These are phyloP conservation scores for Volvox carteri DNA, from an alignment of 163 green algal species.

Conservation along the genomic window DNA sequence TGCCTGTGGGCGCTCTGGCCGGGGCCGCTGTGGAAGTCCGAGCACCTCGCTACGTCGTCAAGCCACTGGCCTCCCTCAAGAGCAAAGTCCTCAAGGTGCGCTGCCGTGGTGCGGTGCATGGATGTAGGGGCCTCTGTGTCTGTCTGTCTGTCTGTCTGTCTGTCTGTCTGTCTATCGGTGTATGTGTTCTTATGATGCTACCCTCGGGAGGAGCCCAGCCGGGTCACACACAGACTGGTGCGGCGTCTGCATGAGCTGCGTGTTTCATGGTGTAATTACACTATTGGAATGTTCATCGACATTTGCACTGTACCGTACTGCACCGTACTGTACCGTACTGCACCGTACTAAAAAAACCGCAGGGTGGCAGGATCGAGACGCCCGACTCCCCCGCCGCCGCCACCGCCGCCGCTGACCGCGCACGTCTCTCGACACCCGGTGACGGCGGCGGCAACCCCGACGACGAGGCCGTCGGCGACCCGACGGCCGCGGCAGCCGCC, in stretches of 20 bases:
- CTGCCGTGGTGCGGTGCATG: background rate
- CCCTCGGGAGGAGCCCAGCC: too few species aligned
- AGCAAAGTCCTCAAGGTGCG: constrained; percentile 68
- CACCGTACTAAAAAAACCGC: too few species aligned
- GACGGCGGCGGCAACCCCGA: background rate
- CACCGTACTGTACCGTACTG: background rate
- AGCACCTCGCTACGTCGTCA: constrained; percentile 61
- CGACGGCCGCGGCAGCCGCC: background rate
- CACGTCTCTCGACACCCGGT: background rate
- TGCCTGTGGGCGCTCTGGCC: background rate
- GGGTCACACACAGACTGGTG: too few species aligned
- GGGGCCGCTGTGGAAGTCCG: background rate
- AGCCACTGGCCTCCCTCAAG: constrained; percentile 58
- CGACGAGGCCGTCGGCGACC: constrained; percentile 7
- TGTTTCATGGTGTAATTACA: too few species aligned
- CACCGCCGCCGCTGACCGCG: background rate
- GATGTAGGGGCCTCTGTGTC: background rate
- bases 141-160: background rate
- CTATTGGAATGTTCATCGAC: too few species aligned
- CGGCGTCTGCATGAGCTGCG: too few species aligned
- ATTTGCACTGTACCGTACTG: background rate
- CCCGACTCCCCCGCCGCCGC: background rate
- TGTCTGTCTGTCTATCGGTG: background rate
- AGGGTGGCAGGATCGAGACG: too few species aligned
- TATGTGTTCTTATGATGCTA: background rate